A percentile compares a stretch with the other conserved stretches of the same genome.
Conservation (phyloP, 2,329 filamentous ascomycete genomes). For the Trichophyton simii region DNA sequence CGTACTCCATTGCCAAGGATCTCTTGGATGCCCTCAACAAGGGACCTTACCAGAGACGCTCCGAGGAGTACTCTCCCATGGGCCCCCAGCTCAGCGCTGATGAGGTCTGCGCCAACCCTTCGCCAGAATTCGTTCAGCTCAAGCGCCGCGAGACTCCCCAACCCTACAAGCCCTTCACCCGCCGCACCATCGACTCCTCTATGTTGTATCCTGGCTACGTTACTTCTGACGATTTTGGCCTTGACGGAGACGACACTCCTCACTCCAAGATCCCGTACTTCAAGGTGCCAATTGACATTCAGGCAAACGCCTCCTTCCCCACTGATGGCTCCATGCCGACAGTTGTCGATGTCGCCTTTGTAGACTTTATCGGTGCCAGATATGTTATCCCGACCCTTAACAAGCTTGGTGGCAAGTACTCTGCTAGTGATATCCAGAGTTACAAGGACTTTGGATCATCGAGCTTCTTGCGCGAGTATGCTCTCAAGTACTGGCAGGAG, state of each 20-base stretch:
- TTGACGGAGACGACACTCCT: conserved; percentile 24
- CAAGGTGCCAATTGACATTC: conserved; percentile 19
- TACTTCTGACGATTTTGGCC: conserved; percentile 25
- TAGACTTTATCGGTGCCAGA: conserved; percentile 15
- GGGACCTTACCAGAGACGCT: conserved; percentile 20
- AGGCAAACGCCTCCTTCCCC: conserved; percentile 23
- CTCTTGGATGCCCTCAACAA: conserved; percentile 18
- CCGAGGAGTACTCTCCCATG: conserved; percentile 5
- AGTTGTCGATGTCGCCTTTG: conserved; percentile 18
- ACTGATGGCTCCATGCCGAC: conserved; percentile 14
- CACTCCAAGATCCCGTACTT: conserved; percentile 20
- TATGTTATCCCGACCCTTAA: conserved; percentile 16
- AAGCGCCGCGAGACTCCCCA: conserved; percentile 1
- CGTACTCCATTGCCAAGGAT: conserved; percentile 20
- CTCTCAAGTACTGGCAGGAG: conserved; percentile 17
- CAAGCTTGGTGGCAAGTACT: conserved; percentile 21
- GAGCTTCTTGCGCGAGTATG: conserved; percentile 24
- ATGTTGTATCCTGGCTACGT: conserved; percentile 18
- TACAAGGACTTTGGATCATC: conserved; percentile 22
- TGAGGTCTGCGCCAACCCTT: conserved; percentile 13
- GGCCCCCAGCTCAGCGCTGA: conserved; percentile 3
- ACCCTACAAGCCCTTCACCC: conserved; percentile 14
- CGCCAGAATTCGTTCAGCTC: conserved; percentile 4
- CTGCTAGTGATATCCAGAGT: conserved; percentile 18
- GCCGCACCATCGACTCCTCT: conserved; percentile 16